Base-by-base conservation (phyloP, 31 red algal species). In the Bonnemaisonia californica region DNA sequence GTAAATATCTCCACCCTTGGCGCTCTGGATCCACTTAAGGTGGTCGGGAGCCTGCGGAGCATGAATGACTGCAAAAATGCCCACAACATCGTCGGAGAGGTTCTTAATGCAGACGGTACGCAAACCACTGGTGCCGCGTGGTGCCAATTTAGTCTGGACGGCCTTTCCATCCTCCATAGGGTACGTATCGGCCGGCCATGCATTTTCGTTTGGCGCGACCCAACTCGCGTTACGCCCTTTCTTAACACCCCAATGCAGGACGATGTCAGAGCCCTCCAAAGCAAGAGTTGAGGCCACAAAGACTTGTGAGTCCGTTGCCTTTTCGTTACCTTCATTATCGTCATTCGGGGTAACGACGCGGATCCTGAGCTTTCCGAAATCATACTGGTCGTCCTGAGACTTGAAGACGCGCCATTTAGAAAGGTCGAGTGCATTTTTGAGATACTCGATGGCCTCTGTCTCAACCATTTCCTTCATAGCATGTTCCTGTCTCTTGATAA, bases 191-290 rank as follows among this genome's bases (percentile, higher is more conserved):
- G 57, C 35, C n/a, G 88, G 86, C 38, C 76, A 77, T 1, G 79
- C 56, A 28, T 57, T 65, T 41, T 60, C 56, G 7, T 67, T 37
- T 29, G 88, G 82, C 5, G 70, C 78, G 60, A 57, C 38, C 91
- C 91, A 98, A 13, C 73, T 89, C 3, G 41, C 30, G 24, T 71
- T 84, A 16, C 86, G 51, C 32, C 84, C 82, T 29, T 83, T 63
- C 48, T 93, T 93, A 2, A 94, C 81, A 42, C 95, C 95, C 91
- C 95, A 94, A 77, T 98, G 95, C 22, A 98, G 40, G 39, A 98
- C 45, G 32, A 98, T 74, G 41, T 85, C 84, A 19, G 80, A 86
- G 56, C 91, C 91, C 70, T 75, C 76, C 41, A 84, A 34, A 39
- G 81, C 81, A 22, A 94, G 77, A 1, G 83, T 89, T 4, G 95